Evolutionary conservation across 768 basidiomycete species (phyloP), one percentile per base, ranked within the genome.

Genomic region (Lactifluus echinatus): DNA sequence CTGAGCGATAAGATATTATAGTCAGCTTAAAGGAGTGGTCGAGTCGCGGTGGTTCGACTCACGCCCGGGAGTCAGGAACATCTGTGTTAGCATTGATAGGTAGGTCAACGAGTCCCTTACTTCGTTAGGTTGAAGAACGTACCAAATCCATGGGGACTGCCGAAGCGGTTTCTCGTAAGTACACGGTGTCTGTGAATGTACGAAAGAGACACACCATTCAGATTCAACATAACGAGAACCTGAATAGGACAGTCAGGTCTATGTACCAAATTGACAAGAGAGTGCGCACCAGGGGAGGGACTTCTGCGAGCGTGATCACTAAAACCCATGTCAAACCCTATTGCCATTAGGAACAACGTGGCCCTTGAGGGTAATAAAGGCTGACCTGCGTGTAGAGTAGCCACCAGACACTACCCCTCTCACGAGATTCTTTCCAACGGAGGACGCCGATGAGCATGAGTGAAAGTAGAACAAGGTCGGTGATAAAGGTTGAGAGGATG

Each of bases 361-460:
- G 26, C 43, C 1, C 1, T 6, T 8, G 5, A 10, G 31, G 17
- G 17, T 4, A 10, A 26, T 31, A 28, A 21, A 39, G 8, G 19
- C n/a, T 26, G 36, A 50, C 49, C 14, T 56, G 49, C 2, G 33
- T 39, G 28, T 47, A 57, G 36, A 57, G 44, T n/a, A 57, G 19
- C 44, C 17, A 6, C 50, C 44, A 52, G 28, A 46, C 17, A 10
- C 50, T 44, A 4, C 28, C 28, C 19, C 4, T 12, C 44, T 10
- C 14, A 33, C 15, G 50, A 3, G 10, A 1, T 34, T 26, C 23
- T 24, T 40, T 37, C 56, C 56, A 57, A 23, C 56, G 56, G 21
- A 46, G 33, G 28, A 57, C 15, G 7, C 56, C 56, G 3, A 12
- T 29, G 14, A 57, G 28, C 56, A 52, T 57, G 17, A 57, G 44